Base-by-base conservation (phyloP, 352 stramenopile species). In the Phytophthora capsici region DNA sequence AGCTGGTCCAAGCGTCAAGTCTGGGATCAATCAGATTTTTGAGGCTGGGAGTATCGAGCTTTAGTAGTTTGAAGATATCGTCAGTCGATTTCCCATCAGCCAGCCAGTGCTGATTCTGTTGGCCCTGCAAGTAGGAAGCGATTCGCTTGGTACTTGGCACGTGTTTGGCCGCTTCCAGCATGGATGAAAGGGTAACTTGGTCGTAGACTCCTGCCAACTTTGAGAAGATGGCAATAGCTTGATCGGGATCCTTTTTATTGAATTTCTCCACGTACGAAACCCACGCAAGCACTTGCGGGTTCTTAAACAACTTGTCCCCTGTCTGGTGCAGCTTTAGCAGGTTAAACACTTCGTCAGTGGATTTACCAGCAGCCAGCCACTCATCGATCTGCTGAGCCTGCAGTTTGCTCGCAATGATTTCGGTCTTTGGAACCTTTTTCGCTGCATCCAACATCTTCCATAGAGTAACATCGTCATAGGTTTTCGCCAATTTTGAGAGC, bases 381-480 rank as follows among this genome's bases (percentile, higher is more conserved):
- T 13, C 5, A 17, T 16, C n/a, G 7, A 50, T 43, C 32, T 62
- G 41, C 4, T 48, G 22, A 0, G 13, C 20, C 25, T 67, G 52
- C 32, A 67, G 30, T 19, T 22, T 54, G 1, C n/a, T 48, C 0
- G 58, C 58, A 14, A 66, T 43, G 0, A 3, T 12, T 7, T 55
- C 32, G 6, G 50, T 56, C 2, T 19, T 36, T 17, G 41, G 26
- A 6, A 51, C 9, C 17, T 38, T 62, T 12, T 28, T 50, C 4
- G 59, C 59, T 13, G 22, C n/a, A 4, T 55, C 23, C 6, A 67
- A 13, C 40, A 67, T 67, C 17, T 34, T 37, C n/a, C 26, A 28
- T 9, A 67, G 4, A 37, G n/a, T n/a, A 8, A 2, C 32, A 14
- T 50, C 22, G 9, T 17, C 28, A 38, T 59, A 66, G 12, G 4